Conservation (phyloP, 306 rosid genomes). For the Castanea crenata region DNA sequence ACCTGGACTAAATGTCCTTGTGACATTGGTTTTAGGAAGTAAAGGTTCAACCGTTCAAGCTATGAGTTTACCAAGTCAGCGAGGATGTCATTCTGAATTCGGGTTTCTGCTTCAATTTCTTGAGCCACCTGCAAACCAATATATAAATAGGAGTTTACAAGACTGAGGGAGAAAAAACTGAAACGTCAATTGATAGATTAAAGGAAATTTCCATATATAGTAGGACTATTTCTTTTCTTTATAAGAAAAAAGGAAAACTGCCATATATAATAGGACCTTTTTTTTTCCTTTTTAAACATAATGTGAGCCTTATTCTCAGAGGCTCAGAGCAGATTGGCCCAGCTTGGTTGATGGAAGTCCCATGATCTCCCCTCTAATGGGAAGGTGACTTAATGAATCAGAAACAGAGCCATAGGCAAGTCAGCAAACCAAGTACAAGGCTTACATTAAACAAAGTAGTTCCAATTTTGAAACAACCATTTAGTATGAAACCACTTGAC, state of each 20-base stretch:
- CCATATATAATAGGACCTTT: not conserved
- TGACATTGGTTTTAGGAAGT: not conserved
- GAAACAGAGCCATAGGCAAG: not conserved
- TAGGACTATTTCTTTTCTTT: not conserved
- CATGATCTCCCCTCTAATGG: not conserved
- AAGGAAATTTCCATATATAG: no score
- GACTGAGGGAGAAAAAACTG: not conserved
- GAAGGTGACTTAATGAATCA: not conserved
- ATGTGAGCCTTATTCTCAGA: not conserved
- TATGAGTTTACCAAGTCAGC: conserved; percentile 15
- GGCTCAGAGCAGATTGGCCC: not conserved
- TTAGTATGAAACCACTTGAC: not conserved
- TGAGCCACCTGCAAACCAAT: conserved; percentile 31
- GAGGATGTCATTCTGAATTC: conserved; percentile 31
- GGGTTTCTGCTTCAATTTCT: conserved; percentile 34
- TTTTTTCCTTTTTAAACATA: not conserved
- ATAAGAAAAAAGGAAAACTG: no score
- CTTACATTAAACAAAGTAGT: not conserved
- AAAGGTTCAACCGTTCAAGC: not conserved
- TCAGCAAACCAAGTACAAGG: not conserved
- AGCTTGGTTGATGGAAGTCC: not conserved
- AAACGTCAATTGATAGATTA: not conserved
- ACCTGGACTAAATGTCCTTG: not conserved
- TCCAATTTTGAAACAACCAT: not conserved
- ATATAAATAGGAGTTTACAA: not conserved